phyloP scores from a whole-genome alignment of 1,284 basidiomycete species.

The Ustilago tritici region DNA sequence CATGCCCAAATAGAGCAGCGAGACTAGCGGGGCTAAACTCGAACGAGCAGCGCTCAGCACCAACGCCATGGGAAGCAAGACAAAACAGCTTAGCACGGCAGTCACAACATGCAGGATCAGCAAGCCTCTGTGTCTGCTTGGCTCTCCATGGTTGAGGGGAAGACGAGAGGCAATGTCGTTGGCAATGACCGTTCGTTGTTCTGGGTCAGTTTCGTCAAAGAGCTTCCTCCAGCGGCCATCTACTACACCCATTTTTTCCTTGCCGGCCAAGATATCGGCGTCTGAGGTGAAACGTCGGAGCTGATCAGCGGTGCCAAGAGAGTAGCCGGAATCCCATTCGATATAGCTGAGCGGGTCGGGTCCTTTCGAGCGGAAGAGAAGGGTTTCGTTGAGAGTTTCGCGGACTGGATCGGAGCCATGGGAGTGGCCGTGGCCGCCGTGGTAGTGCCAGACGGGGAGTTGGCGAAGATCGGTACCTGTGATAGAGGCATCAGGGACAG shows the following conservation, averaged over 20 bases:
- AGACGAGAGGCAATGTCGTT: constrained; percentile 47
- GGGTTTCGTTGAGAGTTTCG: constrained; percentile 59
- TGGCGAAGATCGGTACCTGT: constrained; percentile 22
- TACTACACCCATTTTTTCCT: constrained; percentile 56
- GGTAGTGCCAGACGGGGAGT: constrained; percentile 30
- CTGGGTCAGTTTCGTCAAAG: constrained; percentile 46
- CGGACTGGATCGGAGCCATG: constrained; percentile 43
- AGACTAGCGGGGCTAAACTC: constrained; percentile 50
- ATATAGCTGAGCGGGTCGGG: constrained; percentile 67
- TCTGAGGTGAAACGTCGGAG: constrained; percentile 53
- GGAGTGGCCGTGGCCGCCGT: constrained; percentile 43
- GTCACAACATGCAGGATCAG: constrained; percentile 45
- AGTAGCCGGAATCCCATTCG: constrained; percentile 65
- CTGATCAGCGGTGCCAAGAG: constrained; percentile 41
- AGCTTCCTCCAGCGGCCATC: constrained; percentile 64
- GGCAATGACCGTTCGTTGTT: constrained; percentile 35
- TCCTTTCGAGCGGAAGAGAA: constrained; percentile 59
- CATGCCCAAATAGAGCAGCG: constrained; percentile 53
- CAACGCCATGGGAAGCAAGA: constrained; percentile 61
- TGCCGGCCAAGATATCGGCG: constrained; percentile 35
- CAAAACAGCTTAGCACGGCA: constrained; percentile 59
- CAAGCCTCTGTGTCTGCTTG: constrained; percentile 45
- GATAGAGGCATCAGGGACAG: constrained; percentile 16
- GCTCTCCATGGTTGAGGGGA: constrained; percentile 21
- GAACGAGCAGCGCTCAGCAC: constrained; percentile 60